These are phyloP conservation scores for Elaeagnus macrophylla DNA, from an alignment of 306 rosid species.

Conservation along the genomic window DNA sequence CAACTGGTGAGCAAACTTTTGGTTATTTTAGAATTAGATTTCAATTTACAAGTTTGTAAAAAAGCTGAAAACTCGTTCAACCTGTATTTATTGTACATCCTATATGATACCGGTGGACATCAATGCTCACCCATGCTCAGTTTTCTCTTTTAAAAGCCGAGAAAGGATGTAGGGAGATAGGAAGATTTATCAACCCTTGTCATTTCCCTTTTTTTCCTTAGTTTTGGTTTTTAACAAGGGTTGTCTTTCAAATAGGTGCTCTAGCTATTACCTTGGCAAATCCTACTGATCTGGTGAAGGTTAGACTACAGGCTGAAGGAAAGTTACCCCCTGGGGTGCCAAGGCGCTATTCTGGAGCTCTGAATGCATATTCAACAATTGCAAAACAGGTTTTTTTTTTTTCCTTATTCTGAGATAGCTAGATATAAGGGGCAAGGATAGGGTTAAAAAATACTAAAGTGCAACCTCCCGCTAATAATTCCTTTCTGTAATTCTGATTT, in stretches of 20 bases:
- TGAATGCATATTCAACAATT: constrained; percentile 92
- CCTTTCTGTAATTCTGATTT: constrained; percentile 7
- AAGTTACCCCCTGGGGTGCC: constrained; percentile 80
- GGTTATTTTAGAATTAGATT: constrained; percentile 6
- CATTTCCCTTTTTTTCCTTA: background rate
- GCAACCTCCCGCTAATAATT: constrained; percentile 4
- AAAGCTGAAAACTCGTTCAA: background rate
- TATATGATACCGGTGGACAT: no score
- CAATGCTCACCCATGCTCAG: no score
- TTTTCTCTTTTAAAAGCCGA: no score
- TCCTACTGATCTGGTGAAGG: constrained; percentile 96
- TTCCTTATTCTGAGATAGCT: background rate
- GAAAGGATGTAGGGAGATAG: background rate
- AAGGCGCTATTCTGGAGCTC: constrained; percentile 83
- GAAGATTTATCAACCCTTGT: background rate
- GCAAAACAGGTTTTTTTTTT: constrained; percentile 51
- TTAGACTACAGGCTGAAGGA: constrained; percentile 96
- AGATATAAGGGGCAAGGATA: constrained; percentile 10
- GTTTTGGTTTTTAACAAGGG: background rate
- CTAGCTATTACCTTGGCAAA: constrained; percentile 71
- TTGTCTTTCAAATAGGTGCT: constrained; percentile 51
- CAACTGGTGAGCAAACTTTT: constrained; percentile 60
- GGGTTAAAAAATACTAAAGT: constrained; percentile 1
- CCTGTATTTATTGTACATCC: background rate
- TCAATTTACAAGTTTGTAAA: constrained; percentile 6